These are phyloP conservation scores for Boletellus sp. DNA, from an alignment of 1,284 basidiomycete genomes.

Conservation along the genomic window DNA sequence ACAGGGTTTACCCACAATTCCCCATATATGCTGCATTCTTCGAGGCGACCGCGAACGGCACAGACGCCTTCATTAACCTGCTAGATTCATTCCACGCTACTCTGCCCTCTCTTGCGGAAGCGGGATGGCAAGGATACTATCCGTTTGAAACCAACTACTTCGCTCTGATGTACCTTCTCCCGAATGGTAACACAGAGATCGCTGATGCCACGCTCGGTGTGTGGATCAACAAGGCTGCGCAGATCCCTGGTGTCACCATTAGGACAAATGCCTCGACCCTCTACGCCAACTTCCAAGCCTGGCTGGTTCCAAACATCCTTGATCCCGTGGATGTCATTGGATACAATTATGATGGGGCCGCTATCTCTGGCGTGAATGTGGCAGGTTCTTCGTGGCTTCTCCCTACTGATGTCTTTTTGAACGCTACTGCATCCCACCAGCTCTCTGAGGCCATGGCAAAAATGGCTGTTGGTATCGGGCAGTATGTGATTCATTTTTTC, in stretches of 20 bases:
- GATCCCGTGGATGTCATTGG: not conserved
- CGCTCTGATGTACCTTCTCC: constrained; percentile 2
- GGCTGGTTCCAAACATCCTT: not conserved
- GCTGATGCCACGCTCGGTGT: not conserved
- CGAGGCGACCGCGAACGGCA: constrained; percentile 29
- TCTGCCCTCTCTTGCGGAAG: not conserved
- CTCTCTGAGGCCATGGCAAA: not conserved
- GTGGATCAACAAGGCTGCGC: not conserved
- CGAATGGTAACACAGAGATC: no score
- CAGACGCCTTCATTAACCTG: constrained; percentile 8
- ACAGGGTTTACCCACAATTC: no score
- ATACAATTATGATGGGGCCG: not conserved
- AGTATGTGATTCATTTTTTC: not conserved
- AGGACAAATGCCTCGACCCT: not conserved
- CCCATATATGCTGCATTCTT: no score
- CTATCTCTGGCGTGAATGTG: not conserved
- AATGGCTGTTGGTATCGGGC: not conserved
- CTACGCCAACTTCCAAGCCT: not conserved
- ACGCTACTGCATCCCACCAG: not conserved
- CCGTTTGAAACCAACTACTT: not conserved
- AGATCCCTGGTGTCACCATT: no score
- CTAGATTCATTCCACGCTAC: not conserved
- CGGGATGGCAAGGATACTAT: no score
- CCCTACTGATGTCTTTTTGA: not conserved
- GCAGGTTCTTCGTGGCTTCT: not conserved